Evolutionary conservation across 768 basidiomycete genomes (phyloP), one percentile per base, ranked within the genome.

Genomic region (Gymnopilus dilepis): DNA sequence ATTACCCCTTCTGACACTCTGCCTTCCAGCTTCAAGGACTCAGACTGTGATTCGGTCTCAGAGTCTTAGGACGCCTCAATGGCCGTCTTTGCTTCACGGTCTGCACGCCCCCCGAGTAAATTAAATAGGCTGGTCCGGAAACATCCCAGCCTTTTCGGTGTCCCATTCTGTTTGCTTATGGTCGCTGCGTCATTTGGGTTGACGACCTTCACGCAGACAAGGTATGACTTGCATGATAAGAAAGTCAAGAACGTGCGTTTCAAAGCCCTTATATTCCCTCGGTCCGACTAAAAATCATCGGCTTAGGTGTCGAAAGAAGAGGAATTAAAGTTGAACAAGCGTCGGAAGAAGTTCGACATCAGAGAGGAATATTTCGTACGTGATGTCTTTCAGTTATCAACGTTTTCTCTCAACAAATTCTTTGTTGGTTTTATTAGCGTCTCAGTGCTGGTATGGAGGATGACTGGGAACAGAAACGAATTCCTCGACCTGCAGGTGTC

Each of bases 351-450:
- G 78, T 88, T 97, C 60, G 96, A 99, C 74, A 91, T 97, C 17
- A 80, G 94, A 56, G 97, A 98, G 72, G 96, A 97, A 71, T 99
- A 99, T 74, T 98, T 90, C 71, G 96, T 97, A 76, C 76, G 94
- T 87, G 26, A 17, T 60, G 51, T 22, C 12, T 26, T 37, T 7
- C 30, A 31, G 34, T 60, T 19, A 19, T 15, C 22, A 13, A 55
- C 7, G 3, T 45, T 24, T 48, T 24, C 59, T 38, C 34, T 62
- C 9, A 37, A n/a, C n/a, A n/a, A n/a, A n/a, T 28, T 30, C 2
- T 58, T 12, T 15, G 47, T 33, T 17, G 56, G 17, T 24, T 30
- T 40, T 28, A 56, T 21, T 69, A 91, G 92, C 87, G 88, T 66
- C 75, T 94, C 66, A 89, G 82, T 68, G 82, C 87, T 4, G 75